Evolutionary conservation across 2,329 filamentous ascomycete genomes (phyloP).

Genomic region (Aspergillus terreus): DNA sequence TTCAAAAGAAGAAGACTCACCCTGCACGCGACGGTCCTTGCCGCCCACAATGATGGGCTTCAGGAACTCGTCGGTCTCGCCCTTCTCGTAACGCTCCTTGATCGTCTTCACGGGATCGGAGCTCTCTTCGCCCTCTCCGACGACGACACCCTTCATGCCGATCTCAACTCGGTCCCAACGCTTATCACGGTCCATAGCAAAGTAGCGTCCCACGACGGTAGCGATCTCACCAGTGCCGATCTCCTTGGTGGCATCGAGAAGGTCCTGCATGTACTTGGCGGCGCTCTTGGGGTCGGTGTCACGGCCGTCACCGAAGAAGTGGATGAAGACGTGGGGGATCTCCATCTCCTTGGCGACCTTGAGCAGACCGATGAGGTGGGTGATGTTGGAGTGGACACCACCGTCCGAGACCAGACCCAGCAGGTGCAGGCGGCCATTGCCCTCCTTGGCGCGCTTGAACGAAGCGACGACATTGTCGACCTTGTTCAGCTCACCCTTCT

Average conservation of each 20-base stretch:
- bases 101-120: slow-evolving; percentile 82
- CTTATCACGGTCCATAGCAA: slow-evolving; percentile 99
- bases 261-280: slow-evolving; percentile 79
- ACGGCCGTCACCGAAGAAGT: slow-evolving; percentile 98
- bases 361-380: slow-evolving; percentile 82
- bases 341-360: slow-evolving; percentile 84
- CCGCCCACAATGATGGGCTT: slow-evolving; percentile 96
- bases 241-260: slow-evolving; percentile 77
- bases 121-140: slow-evolving; percentile 81
- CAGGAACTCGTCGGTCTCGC: slow-evolving; percentile 94
- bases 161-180: slow-evolving; percentile 93
- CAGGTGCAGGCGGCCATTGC: slow-evolving; percentile 88
- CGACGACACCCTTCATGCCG: slow-evolving; percentile 79
- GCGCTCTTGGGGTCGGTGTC: slow-evolving; percentile 97
- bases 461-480: slow-evolving; percentile 73
- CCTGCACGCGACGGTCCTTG: slow-evolving; percentile 78
- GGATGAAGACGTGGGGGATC: slow-evolving; percentile 90
- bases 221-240: slow-evolving; percentile 83
- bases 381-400: slow-evolving; percentile 95
- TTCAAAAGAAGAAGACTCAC: slow-evolving; percentile 42
- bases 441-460: slow-evolving; percentile 75
- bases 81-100: slow-evolving; percentile 80
- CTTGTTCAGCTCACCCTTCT: slow-evolving; percentile 74
- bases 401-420: slow-evolving; percentile 91
- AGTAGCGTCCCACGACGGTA: slow-evolving; percentile 93